These are phyloP conservation scores for Hebeloma cylindrosporum DNA, from an alignment of 768 basidiomycete species.

Conservation along the genomic window DNA sequence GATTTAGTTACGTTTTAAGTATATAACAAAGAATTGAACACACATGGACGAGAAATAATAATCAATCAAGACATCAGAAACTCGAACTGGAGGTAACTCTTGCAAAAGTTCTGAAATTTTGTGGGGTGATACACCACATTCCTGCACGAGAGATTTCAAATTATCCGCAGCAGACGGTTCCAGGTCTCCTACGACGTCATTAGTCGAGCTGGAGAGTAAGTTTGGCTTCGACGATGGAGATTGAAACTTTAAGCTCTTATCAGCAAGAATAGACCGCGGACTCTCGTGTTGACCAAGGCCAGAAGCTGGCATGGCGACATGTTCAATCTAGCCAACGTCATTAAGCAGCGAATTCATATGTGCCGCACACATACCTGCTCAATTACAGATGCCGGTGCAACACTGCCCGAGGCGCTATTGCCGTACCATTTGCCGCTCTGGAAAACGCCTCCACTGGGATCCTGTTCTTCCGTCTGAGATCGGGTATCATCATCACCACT, in stretches of 20 bases:
- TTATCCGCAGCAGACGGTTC: constrained; percentile 75
- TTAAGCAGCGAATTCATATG: background rate
- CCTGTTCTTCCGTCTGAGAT: constrained; percentile 77
- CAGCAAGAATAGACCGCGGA: constrained; percentile 1
- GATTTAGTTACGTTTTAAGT: constrained; percentile 13
- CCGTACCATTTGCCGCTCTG: constrained; percentile 89
- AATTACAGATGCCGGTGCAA: constrained; percentile 76
- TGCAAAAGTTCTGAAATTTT: constrained; percentile 88
- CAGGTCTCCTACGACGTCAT: constrained; percentile 37
- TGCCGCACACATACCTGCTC: constrained; percentile 57
- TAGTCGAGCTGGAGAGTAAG: constrained; percentile 13
- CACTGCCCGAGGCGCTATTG: constrained; percentile 78
- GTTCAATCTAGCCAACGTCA: constrained; percentile 43
- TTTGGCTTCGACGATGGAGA: constrained; percentile 4
- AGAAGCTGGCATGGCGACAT: constrained; percentile 47
- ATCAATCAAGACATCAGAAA: constrained; percentile 77
- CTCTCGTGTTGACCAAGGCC: constrained; percentile 19
- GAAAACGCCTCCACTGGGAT: constrained; percentile 72
- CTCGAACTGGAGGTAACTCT: constrained; percentile 78
- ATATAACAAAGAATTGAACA: constrained; percentile 21
- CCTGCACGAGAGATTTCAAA: constrained; percentile 80
- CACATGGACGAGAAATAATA: constrained; percentile 79
- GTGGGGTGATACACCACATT: constrained; percentile 89
- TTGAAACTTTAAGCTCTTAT: constrained; percentile 10
- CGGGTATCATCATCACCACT: constrained; percentile 64